These are phyloP conservation scores for Hypoxylon sp. DNA, from an alignment of 2,329 filamentous ascomycete genomes.

Conservation along the genomic window DNA sequence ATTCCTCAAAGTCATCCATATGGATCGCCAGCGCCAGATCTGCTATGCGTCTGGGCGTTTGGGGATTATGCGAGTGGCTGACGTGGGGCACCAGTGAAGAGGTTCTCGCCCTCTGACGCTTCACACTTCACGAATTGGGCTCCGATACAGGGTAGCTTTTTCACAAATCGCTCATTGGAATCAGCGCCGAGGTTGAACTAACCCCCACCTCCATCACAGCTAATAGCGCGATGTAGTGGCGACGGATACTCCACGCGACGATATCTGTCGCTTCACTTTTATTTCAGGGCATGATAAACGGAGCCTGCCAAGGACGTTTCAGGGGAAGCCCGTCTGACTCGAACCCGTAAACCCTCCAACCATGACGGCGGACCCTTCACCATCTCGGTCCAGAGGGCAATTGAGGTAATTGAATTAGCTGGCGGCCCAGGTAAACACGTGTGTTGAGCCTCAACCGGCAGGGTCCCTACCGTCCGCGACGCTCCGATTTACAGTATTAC, in stretches of 20 bases:
- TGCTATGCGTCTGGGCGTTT: slow-evolving; percentile 39
- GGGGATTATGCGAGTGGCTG: slow-evolving; percentile 32
- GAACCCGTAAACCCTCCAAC: slow-evolving; percentile 43
- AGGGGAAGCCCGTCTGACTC: slow-evolving; percentile 38
- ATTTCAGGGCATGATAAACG: slow-evolving; percentile 26
- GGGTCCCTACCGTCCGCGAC: slow-evolving; percentile 19
- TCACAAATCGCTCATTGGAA: slow-evolving; percentile 12
- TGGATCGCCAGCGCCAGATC: slow-evolving; percentile 42
- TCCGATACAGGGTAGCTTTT: slow-evolving; percentile 17
- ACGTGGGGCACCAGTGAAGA: slow-evolving; percentile 32
- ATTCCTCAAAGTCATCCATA: slow-evolving; percentile 31
- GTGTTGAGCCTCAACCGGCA: slow-evolving; percentile 44
- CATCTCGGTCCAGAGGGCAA: slow-evolving; percentile 27
- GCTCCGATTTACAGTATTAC: slow-evolving; percentile 19
- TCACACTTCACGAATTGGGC: slow-evolving; percentile 13
- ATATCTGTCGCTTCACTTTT: slow-evolving; percentile 17
- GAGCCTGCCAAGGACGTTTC: slow-evolving; percentile 35
- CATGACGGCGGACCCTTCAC: slow-evolving; percentile 35
- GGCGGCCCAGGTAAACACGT: slow-evolving; percentile 32
- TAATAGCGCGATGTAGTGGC: slow-evolving; percentile 18
- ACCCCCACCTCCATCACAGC: slow-evolving; percentile 24
- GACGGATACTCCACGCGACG: slow-evolving; percentile 24
- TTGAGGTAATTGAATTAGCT: slow-evolving; percentile 12
- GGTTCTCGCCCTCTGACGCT: slow-evolving; percentile 15
- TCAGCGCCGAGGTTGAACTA: slow-evolving; percentile 19